Conservation (phyloP, 1,139 yeast species). For the Hansenula lynferdii region DNA sequence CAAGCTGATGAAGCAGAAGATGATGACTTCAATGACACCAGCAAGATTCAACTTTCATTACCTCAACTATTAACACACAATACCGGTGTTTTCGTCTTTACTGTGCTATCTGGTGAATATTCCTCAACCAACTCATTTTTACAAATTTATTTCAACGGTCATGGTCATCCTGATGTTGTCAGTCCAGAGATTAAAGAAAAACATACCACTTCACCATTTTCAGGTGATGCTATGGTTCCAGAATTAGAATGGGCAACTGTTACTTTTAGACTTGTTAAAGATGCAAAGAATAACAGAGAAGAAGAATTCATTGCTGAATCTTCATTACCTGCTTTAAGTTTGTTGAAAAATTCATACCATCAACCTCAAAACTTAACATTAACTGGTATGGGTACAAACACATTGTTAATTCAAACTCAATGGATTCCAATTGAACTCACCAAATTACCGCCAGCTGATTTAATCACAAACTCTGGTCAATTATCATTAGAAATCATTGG, state of each 20-base stretch:
- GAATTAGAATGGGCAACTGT: slow-evolving; percentile 74
- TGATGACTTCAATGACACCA: slow-evolving; percentile 34
- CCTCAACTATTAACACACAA: slow-evolving; percentile 58
- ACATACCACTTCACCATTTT: slow-evolving; percentile 43
- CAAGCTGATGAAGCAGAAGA: slow-evolving; percentile 30
- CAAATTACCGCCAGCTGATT: slow-evolving; percentile 68
- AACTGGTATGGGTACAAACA: slow-evolving; percentile 39
- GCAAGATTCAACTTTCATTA: slow-evolving; percentile 55
- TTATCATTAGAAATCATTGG: slow-evolving; percentile 56
- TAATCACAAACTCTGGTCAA: slow-evolving; percentile 71
- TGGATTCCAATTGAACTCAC: slow-evolving; percentile 73
- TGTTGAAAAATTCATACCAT: slow-evolving; percentile 61
- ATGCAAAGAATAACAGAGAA: slow-evolving; percentile 46
- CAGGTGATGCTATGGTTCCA: slow-evolving; percentile 70
- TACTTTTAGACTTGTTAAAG: slow-evolving; percentile 55
- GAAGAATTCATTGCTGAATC: slow-evolving; percentile 60
- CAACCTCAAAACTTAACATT: slow-evolving; percentile 54
- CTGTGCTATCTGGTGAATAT: slow-evolving; percentile 55
- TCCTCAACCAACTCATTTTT: slow-evolving; percentile 52
- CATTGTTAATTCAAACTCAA: slow-evolving; percentile 56
- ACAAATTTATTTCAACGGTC: slow-evolving; percentile 73
- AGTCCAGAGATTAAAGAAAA: slow-evolving; percentile 44
- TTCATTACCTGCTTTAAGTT: slow-evolving; percentile 61
- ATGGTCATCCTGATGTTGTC: slow-evolving; percentile 55
- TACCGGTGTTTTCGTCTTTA: slow-evolving; percentile 73